Percentiles rank a stretch among this genome's conserved stretches.
These are phyloP conservation scores for Euphorbia peplus DNA, from an alignment of 345 rosid species.

Conservation along the genomic window DNA sequence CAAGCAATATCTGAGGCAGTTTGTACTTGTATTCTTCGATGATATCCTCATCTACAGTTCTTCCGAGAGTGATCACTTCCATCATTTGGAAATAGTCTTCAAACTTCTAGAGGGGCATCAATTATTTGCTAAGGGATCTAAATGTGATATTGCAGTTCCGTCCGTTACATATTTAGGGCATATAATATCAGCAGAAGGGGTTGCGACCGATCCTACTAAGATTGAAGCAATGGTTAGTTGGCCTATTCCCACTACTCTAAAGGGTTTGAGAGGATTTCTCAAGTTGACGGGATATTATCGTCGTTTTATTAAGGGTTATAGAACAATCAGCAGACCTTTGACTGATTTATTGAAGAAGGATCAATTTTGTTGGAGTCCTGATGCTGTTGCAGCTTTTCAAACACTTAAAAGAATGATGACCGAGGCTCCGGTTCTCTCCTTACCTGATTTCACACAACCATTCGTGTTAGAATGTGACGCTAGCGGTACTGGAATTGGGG, in stretches of 20 bases:
- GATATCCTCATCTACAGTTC: not conserved
- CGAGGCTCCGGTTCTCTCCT: not conserved
- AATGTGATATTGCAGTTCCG: not conserved
- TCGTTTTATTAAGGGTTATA: no score
- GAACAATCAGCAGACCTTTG: not conserved
- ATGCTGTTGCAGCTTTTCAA: not conserved
- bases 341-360: not conserved
- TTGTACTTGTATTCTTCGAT: not conserved
- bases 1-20: not conserved
- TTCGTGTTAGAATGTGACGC: not conserved
- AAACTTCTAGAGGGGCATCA: no score
- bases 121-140: not conserved
- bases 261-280: no score
- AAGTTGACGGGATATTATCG: no score
- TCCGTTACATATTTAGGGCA: not conserved
- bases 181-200: not conserved
- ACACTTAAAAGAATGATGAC: not conserved
- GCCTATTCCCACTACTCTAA: not conserved
- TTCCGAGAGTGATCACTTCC: no score
- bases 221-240: not conserved
- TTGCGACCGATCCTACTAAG: not conserved
- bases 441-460: not conserved
- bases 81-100: not conserved
- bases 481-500: not conserved
- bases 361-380: not conserved